Percentiles rank a stretch among this genome's conserved stretches.
phyloP scores from a whole-genome alignment of 768 basidiomycete genomes.

The Termitomyces sp. region DNA sequence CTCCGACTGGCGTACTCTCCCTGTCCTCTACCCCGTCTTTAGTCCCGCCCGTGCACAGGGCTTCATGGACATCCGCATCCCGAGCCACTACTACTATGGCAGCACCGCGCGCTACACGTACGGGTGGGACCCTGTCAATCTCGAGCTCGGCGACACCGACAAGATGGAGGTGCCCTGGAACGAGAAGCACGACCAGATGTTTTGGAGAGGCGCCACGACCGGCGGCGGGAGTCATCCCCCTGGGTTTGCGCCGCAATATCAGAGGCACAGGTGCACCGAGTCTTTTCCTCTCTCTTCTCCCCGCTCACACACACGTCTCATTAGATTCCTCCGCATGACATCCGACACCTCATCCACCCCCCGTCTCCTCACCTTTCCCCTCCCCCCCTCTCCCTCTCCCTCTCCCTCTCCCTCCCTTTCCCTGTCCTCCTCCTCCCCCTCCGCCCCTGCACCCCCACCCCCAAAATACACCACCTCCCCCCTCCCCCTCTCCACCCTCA shows the following conservation, averaged over 20 bases:
- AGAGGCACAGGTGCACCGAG: slow-evolving; percentile 75
- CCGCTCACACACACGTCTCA: not conserved
- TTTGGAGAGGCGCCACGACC: slow-evolving; percentile 96
- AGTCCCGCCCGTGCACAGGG: slow-evolving; percentile 87
- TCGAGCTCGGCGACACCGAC: slow-evolving; percentile 73
- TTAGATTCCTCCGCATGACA: slow-evolving; percentile 70
- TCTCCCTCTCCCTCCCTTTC: too few relatives aligned
- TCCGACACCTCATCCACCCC: slow-evolving; percentile 51
- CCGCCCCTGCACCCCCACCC: too few relatives aligned
- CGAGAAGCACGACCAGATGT: slow-evolving; percentile 79
- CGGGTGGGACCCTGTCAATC: slow-evolving; percentile 79
- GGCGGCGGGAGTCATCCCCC: slow-evolving; percentile 88
- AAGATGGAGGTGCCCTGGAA: slow-evolving; percentile 89
- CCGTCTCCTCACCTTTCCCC: slow-evolving; percentile 65
- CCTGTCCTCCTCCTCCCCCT: too few relatives aligned
- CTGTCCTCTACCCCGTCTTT: slow-evolving; percentile 89
- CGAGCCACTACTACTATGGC: slow-evolving; percentile 94
- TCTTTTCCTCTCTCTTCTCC: not conserved
- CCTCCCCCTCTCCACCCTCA: slow-evolving; percentile 59
- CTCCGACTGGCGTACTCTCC: slow-evolving; percentile 91
- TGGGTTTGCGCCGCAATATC: slow-evolving; percentile 79
- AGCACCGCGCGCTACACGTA: slow-evolving; percentile 83
- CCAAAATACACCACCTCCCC: slow-evolving; percentile 55
- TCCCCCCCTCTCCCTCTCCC: slow-evolving; percentile 70
- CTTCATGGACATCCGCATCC: slow-evolving; percentile 88